Base-by-base conservation (phyloP, 768 basidiomycete species). In the Chalciporus chontae region DNA sequence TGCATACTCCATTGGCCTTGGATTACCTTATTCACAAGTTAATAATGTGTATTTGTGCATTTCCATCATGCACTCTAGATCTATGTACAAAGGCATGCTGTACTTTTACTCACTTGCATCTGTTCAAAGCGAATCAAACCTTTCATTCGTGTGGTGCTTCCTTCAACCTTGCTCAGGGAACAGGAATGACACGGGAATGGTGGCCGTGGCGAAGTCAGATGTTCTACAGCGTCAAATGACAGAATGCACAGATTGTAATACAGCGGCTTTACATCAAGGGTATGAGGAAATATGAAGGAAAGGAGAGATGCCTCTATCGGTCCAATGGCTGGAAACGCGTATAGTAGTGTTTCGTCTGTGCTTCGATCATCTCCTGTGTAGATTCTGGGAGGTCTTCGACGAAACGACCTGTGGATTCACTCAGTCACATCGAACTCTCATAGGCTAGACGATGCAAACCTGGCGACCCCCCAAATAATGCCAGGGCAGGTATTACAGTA, bases 301-400 rank as follows among this genome's bases (percentile, higher is more conserved):
- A 7, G 18, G 36, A 29, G 4, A 31, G 34, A 38, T 23, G 34
- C 19, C 0, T 23, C 65, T 51, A 68, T 50, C 68, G 70, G 32
- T 80, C 78, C 43, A 76, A 53, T 2, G 87, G 77, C 59, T 87
- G 84, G 66, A 95, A 97, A 2, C 87, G 82, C 9, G 81, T 82
- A 66, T 95, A 95, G 60, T 84, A 87, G 37, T 83, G 79, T 62
- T 95, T 95, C 2, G 92, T 92, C 53, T 81, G 78, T 0, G 84
- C 78, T 66, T 97, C 94, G 0, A 93, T 82, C 56, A 87, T 80
- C 60, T 98, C 95, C 66, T 95, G 93, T 15, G 90, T 94, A 14
- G 93, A 91, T 68, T 97, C 95, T 0, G 94, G 90, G 8, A 96
- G 78, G 59, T 93, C 89, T 63, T 86, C 84, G 2, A 87, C 64